Conservation (phyloP, 2,329 filamentous ascomycete species). For the Paecilomyces sp. region DNA sequence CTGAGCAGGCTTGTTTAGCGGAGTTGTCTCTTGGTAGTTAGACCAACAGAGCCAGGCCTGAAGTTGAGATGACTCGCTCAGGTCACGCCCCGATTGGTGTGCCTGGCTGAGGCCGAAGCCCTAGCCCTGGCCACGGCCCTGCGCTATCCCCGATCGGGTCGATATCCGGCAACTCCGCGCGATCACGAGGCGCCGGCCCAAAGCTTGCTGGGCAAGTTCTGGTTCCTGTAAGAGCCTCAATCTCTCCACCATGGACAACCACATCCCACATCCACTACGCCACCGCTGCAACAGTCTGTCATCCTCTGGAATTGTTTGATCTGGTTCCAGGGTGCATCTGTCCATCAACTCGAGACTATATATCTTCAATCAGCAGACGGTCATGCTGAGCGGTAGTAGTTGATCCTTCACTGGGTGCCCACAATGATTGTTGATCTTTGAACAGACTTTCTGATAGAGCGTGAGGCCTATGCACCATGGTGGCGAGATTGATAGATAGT, state of each 20-base stretch:
- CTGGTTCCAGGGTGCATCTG: neutral
- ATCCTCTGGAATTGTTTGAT: neutral
- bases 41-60: neutral
- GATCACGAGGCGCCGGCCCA: neutral
- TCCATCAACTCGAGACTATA: neutral
- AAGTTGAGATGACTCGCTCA: neutral
- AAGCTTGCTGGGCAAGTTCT: neutral
- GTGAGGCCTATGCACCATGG: neutral
- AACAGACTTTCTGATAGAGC: neutral
- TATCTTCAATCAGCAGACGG: neutral
- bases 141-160: neutral
- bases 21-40: neutral
- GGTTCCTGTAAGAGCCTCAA: neutral
- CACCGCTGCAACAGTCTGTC: neutral
- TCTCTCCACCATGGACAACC: neutral
- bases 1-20: neutral
- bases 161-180: neutral
- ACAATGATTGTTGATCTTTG: neutral
- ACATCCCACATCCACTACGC: neutral
- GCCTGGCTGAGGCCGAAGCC: neutral
- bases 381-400: neutral
- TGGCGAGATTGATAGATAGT: neutral
- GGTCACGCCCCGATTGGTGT: neutral
- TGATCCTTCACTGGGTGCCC: neutral
- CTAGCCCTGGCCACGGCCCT: neutral